These are phyloP conservation scores for Yamadazyma triangularis DNA, from an alignment of 1,139 yeast genomes.

Conservation along the genomic window DNA sequence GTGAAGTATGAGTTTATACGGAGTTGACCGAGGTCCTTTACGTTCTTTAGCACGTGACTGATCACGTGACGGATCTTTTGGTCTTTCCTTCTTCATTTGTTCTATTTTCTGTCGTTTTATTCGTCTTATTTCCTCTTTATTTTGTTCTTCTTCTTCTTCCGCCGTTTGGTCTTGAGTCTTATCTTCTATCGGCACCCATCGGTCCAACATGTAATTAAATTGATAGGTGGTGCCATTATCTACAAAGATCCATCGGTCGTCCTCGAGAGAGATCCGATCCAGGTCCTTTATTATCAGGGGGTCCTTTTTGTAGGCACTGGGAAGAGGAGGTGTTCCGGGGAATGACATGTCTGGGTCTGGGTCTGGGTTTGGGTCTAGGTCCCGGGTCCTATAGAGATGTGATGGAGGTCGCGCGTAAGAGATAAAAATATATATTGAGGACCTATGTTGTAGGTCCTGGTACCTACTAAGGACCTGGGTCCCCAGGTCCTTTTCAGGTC, in stretches of 20 bases:
- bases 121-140: conserved; percentile 24
- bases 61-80: too few relatives aligned
- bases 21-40: too few relatives aligned
- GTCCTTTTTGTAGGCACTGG: conserved; percentile 11
- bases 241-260: conserved; percentile 21
- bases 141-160: conserved; percentile 23
- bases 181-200: conserved; percentile 22
- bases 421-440: too few relatives aligned
- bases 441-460: too few relatives aligned
- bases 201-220: conserved; percentile 17
- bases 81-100: conserved; percentile 24
- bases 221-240: conserved; percentile 14
- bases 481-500: too few relatives aligned
- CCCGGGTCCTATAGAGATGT: too few relatives aligned
- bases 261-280: conserved; percentile 23
- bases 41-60: too few relatives aligned
- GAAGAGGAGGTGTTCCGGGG: conserved; percentile 21
- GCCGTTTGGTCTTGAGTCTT: conserved; percentile 16
- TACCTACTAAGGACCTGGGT: too few relatives aligned
- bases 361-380: too few relatives aligned
- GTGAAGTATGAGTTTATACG: conserved; percentile 42
- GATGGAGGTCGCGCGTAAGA: too few relatives aligned
- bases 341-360: too few relatives aligned
- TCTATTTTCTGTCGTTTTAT: conserved; percentile 26
- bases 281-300: conserved; percentile 13